These are phyloP conservation scores for Boletellus ananas DNA, from an alignment of 768 basidiomycete genomes.

Conservation along the genomic window DNA sequence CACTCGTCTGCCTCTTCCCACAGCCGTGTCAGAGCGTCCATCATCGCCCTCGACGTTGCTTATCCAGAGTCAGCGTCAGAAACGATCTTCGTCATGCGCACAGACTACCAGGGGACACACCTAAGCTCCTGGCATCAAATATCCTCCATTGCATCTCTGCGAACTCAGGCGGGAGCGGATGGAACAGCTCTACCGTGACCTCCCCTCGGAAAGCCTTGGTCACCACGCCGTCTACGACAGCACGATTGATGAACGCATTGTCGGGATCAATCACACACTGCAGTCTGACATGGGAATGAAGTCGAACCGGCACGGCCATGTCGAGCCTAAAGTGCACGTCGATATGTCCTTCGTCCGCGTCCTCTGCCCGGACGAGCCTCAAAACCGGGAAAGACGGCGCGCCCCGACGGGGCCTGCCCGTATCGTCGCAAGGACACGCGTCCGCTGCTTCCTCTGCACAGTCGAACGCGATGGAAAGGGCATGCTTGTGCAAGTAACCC, in stretches of 20 bases:
- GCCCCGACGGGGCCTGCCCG: slow-evolving; percentile 43
- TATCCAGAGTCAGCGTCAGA: slow-evolving; percentile 4
- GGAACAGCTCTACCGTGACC: slow-evolving; percentile 48
- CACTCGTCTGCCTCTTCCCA: slow-evolving; percentile 40
- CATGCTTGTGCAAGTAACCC: slow-evolving; percentile 52
- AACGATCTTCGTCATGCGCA: not conserved
- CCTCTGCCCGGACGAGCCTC: slow-evolving; percentile 23
- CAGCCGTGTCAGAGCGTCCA: slow-evolving; percentile 55
- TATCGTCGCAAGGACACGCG: slow-evolving; percentile 64
- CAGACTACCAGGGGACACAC: slow-evolving; percentile 29
- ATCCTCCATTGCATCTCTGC: slow-evolving; percentile 60
- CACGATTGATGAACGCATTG: slow-evolving; percentile 43
- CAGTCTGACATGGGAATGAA: slow-evolving; percentile 66
- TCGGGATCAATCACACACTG: slow-evolving; percentile 55
- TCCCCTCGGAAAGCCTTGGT: slow-evolving; percentile 50
- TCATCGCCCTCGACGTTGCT: slow-evolving; percentile 65
- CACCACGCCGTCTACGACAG: slow-evolving; percentile 61
- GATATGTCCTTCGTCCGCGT: slow-evolving; percentile 33
- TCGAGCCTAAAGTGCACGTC: slow-evolving; percentile 57
- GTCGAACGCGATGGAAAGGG: slow-evolving; percentile 56
- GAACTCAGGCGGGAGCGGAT: slow-evolving; percentile 60
- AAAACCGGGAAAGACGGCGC: slow-evolving; percentile 35
- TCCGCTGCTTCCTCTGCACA: slow-evolving; percentile 65
- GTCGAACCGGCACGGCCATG: slow-evolving; percentile 41
- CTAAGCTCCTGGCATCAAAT: slow-evolving; percentile 58